Percentiles rank a stretch among this genome's conserved stretches.
phyloP scores from a whole-genome alignment of 2,329 filamentous ascomycete genomes.

The Arthrobotrys pseudoclavata region DNA sequence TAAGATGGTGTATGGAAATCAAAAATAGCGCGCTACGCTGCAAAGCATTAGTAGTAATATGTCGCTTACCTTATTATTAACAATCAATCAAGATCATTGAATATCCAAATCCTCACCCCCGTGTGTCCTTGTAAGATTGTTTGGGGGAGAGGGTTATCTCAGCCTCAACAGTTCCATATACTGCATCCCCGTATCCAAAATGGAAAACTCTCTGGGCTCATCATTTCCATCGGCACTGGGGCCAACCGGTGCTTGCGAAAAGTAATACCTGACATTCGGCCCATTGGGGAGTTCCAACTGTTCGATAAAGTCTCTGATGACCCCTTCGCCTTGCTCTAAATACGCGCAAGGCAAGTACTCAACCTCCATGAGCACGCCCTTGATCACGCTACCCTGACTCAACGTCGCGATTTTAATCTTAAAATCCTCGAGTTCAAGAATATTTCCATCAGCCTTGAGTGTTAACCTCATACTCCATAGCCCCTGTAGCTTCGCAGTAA shows the following conservation, averaged over 20 bases:
- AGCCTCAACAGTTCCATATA: constrained; percentile 63
- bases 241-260: constrained; percentile 52
- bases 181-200: constrained; percentile 63
- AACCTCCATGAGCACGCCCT: constrained; percentile 63
- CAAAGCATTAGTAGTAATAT: constrained; percentile 15
- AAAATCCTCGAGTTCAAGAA: constrained; percentile 63
- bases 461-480: constrained; percentile 63
- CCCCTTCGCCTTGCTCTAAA: constrained; percentile 61
- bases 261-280: constrained; percentile 60
- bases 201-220: constrained; percentile 60
- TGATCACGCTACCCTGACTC: constrained; percentile 61
- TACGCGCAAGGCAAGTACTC: constrained; percentile 62
- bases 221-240: constrained; percentile 33
- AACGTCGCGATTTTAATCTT: constrained; percentile 62
- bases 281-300: constrained; percentile 60
- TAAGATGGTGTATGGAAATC: constrained; percentile 2
- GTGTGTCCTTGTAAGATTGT: neutral
- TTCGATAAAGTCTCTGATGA: constrained; percentile 63
- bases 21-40: constrained; percentile 6
- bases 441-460: constrained; percentile 59
- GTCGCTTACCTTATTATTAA: constrained; percentile 44
- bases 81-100: constrained; percentile 8
- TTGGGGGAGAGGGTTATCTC: neutral
- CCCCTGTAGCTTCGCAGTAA: constrained; percentile 60
- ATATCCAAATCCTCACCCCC: constrained; percentile 16